Percentiles rank a stretch among this genome's conserved stretches.
Evolutionary conservation across 2,329 filamentous ascomycete species (phyloP).

Genomic region (Juglanconis sp.): DNA sequence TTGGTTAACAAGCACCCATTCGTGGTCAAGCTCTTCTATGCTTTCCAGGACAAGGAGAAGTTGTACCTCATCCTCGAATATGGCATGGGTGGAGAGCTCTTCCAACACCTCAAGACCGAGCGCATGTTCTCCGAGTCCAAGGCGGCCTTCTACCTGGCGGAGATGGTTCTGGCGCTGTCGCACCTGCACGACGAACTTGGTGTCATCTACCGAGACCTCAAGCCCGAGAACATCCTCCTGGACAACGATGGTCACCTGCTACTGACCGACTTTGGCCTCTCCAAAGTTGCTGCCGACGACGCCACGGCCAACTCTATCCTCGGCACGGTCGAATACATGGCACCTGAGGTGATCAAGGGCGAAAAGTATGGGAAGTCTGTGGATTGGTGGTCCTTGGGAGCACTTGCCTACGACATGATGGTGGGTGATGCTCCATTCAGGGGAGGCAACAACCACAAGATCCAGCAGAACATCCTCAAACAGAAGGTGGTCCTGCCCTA

Average conservation of each 20-base stretch:
- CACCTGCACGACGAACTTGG: slow-evolving; percentile 90
- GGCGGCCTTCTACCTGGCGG: slow-evolving; percentile 96
- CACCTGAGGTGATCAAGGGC: slow-evolving; percentile 86
- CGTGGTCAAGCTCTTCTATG: slow-evolving; percentile 96
- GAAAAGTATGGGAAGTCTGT: slow-evolving; percentile 90
- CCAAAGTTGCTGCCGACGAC: slow-evolving; percentile 83
- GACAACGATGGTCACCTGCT: slow-evolving; percentile 89
- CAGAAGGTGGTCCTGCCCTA: slow-evolving; percentile 88
- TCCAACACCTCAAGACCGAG: slow-evolving; percentile 89
- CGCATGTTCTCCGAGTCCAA: slow-evolving; percentile 91
- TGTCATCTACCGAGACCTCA: slow-evolving; percentile 94
- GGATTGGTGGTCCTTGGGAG: slow-evolving; percentile 98
- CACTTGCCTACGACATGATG: slow-evolving; percentile 86
- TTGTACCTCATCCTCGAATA: slow-evolving; percentile 97
- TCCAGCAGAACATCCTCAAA: slow-evolving; percentile 92
- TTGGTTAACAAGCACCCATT: slow-evolving; percentile 96
- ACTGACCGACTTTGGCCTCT: slow-evolving; percentile 93
- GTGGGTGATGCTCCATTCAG: slow-evolving; percentile 90
- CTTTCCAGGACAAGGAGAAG: slow-evolving; percentile 97
- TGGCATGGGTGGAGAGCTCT: slow-evolving; percentile 92
- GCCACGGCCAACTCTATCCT: slow-evolving; percentile 80
- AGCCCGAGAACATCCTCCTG: slow-evolving; percentile 95
- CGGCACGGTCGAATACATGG: slow-evolving; percentile 98
- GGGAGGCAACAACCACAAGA: slow-evolving; percentile 88
- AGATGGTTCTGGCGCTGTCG: slow-evolving; percentile 91